A percentile compares a stretch with the other conserved stretches of the same genome.
phyloP scores from a whole-genome alignment of 148 eudicot genomes.

The Cornus kousa region DNA sequence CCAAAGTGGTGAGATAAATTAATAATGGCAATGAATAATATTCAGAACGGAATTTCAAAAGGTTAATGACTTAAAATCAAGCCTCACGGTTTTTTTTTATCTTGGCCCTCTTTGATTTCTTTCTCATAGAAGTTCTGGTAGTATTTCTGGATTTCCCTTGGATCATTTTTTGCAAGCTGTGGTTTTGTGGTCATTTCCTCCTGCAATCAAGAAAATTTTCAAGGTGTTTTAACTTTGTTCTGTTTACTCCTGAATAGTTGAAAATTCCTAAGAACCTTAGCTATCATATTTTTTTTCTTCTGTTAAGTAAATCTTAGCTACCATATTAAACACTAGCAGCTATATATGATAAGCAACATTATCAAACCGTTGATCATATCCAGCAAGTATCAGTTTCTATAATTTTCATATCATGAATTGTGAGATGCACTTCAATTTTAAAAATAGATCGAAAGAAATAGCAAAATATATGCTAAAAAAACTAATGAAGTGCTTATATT shows the following conservation, averaged over 20 bases:
- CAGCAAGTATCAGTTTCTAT: neutral
- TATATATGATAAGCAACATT: neutral
- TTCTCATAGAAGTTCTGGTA: conserved; percentile 69
- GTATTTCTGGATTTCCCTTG: conserved; percentile 80
- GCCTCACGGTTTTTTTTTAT: conserved; percentile 87
- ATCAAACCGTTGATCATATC: neutral
- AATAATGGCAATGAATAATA: neutral
- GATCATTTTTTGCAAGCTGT: conserved; percentile 58
- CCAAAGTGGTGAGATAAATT: conserved; percentile 4
- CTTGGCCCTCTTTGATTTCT: conserved; percentile 70
- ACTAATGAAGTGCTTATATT: no score
- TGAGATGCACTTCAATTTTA: no score
- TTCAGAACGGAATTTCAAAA: conserved; percentile 4
- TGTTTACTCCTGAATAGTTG: neutral
- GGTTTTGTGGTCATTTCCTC: conserved; percentile 67
- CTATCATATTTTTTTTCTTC: neutral
- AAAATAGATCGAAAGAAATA: no score
- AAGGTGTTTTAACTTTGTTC: conserved; percentile 6
- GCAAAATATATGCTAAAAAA: no score
- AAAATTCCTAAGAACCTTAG: neutral
- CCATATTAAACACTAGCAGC: neutral
- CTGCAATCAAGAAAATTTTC: conserved; percentile 39
- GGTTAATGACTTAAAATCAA: neutral
- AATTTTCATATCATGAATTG: neutral
- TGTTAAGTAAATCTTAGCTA: neutral